Evolutionary conservation across 1,139 yeast genomes (phyloP).

Genomic region (Wickerhamiella infanticola): DNA sequence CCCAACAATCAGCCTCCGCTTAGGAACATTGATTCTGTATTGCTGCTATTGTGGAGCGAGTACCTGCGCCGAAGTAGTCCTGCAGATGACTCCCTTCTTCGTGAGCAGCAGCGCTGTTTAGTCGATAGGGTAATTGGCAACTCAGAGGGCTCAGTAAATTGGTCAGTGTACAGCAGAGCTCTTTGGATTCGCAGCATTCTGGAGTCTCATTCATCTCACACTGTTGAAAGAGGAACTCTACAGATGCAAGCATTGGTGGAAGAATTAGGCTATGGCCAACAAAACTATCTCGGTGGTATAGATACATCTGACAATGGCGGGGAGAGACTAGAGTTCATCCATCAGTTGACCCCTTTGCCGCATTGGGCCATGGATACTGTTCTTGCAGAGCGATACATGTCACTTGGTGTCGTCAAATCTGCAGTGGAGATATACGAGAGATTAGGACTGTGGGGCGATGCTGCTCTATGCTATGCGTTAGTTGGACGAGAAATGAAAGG

Average conservation of each 20-base stretch:
- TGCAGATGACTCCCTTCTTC: conserved; percentile 49
- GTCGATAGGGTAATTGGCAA: conserved; percentile 54
- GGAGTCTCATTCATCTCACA: conserved; percentile 67
- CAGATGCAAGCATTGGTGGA: conserved; percentile 90
- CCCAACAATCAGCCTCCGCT: conserved; percentile 74
- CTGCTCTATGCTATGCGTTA: conserved; percentile 83
- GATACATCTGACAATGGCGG: conserved; percentile 24
- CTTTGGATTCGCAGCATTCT: conserved; percentile 80
- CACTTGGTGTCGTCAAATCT: conserved; percentile 69
- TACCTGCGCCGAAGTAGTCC: conserved; percentile 59
- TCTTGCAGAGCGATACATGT: conserved; percentile 77
- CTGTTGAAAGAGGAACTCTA: conserved; percentile 84
- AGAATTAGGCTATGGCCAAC: conserved; percentile 52
- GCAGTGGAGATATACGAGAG: conserved; percentile 86
- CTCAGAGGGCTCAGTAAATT: conserved; percentile 37
- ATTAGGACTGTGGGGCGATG: conserved; percentile 60
- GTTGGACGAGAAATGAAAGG: conserved; percentile 65
- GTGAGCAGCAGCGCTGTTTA: conserved; percentile 67
- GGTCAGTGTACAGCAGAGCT: conserved; percentile 71
- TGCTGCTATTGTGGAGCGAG: conserved; percentile 51
- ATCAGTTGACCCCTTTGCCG: conserved; percentile 63
- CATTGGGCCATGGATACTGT: conserved; percentile 74
- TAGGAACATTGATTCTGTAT: conserved; percentile 53
- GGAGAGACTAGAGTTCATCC: conserved; percentile 49
- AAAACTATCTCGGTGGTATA: conserved; percentile 43